A percentile compares a stretch with the other conserved stretches of the same genome.
Evolutionary conservation across 768 basidiomycete species (phyloP).

Genomic region (Mrakia blollopis): DNA sequence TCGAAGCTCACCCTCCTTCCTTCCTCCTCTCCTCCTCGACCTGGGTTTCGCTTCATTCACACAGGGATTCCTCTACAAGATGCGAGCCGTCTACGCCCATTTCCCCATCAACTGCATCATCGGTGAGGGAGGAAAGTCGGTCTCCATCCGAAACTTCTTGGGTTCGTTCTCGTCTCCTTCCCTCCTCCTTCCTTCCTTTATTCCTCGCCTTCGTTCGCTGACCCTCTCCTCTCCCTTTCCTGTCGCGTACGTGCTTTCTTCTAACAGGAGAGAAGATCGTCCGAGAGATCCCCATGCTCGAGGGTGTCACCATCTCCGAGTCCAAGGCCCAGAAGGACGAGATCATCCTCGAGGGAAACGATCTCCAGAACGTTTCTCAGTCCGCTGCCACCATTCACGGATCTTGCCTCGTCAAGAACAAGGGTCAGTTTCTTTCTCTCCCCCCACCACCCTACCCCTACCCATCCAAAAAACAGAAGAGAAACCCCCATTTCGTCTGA

Average conservation of each 20-base stretch:
- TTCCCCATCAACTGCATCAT: conserved; percentile 99
- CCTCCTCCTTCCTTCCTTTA: not conserved
- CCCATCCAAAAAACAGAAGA: not conserved
- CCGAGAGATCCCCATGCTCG: conserved; percentile 85
- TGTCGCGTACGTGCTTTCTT: conserved; percentile 22
- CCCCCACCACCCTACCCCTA: not conserved
- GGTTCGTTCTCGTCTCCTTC: conserved; percentile 7
- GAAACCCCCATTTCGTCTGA: not conserved
- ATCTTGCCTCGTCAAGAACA: conserved; percentile 93
- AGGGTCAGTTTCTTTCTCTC: conserved; percentile 49
- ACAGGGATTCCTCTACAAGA: conserved; percentile 99
- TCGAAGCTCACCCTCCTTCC: not conserved
- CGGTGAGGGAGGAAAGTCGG: conserved; percentile 60
- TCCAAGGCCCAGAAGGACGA: conserved; percentile 93
- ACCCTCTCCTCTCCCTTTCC: not conserved
- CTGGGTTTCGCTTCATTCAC: too few species aligned
- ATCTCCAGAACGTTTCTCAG: conserved; percentile 95
- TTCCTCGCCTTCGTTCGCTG: not conserved
- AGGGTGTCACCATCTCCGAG: conserved; percentile 75
- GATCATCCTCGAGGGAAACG: conserved; percentile 86
- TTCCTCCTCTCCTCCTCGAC: not conserved
- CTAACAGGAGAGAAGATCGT: conserved; percentile 63
- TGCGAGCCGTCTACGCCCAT: conserved; percentile 99
- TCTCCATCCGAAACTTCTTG: conserved; percentile 88
- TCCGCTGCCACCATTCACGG: conserved; percentile 98